A percentile compares a stretch with the other conserved stretches of the same genome.
These are phyloP conservation scores for Ulvella scutata DNA, from an alignment of 139 green algal genomes.

Conservation along the genomic window DNA sequence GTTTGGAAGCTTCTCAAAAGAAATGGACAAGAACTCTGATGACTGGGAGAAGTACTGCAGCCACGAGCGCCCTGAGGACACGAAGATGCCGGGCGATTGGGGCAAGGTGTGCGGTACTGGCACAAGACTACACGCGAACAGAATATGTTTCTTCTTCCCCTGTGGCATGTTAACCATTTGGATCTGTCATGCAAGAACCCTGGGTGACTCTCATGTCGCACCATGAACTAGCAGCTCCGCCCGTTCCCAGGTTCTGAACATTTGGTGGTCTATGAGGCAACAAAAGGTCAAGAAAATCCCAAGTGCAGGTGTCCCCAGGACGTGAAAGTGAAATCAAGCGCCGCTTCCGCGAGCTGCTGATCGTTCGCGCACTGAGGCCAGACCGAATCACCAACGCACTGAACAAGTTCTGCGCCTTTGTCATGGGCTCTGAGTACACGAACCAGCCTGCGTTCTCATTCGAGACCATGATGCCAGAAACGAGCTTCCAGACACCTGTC, in stretches of 20 bases:
- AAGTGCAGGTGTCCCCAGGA: too few species aligned
- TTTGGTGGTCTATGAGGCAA: too few species aligned
- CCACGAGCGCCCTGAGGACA: conserved; percentile 43
- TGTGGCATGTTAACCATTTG: too few species aligned
- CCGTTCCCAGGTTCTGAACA: too few species aligned
- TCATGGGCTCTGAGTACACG: conserved; percentile 35
- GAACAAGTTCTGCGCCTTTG: conserved; percentile 37
- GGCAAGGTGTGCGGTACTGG: conserved; percentile 34
- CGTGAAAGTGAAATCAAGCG: neutral
- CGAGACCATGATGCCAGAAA: conserved; percentile 48
- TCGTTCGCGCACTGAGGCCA: conserved; percentile 52
- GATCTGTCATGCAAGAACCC: too few species aligned
- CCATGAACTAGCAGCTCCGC: too few species aligned
- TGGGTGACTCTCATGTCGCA: too few species aligned
- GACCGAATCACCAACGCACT: conserved; percentile 70
- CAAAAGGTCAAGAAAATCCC: too few species aligned
- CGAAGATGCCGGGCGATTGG: conserved; percentile 61
- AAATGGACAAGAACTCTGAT: conserved; percentile 72
- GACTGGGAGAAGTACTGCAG: conserved; percentile 61
- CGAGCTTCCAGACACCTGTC: conserved; percentile 44
- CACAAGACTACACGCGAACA: too few species aligned
- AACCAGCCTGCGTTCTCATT: conserved; percentile 61
- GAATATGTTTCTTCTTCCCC: too few species aligned
- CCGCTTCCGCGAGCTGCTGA: conserved; percentile 52
- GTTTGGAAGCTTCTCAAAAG: conserved; percentile 46